phyloP scores from a whole-genome alignment of 345 rosid species.

The Populus simonii region DNA sequence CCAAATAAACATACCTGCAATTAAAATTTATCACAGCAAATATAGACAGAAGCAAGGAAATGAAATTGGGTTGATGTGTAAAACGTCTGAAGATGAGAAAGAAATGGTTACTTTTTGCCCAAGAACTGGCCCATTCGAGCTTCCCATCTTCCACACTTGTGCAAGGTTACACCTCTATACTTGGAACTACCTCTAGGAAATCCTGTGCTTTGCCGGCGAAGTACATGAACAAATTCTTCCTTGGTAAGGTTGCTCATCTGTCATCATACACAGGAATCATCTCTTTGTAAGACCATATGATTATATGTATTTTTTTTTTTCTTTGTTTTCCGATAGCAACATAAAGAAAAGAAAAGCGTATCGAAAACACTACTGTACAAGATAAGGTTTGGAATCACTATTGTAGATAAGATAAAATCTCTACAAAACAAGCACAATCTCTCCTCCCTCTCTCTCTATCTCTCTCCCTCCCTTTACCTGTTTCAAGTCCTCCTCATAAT shows the following conservation, averaged over 20 bases:
- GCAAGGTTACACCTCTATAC: slow-evolving; percentile 95
- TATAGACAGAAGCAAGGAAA: not conserved
- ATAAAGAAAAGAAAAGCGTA: slow-evolving; percentile 4
- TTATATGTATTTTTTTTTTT: not conserved
- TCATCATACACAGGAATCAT: slow-evolving; percentile 19
- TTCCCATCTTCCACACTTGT: slow-evolving; percentile 99
- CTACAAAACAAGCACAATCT: not conserved
- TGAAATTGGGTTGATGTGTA: no score
- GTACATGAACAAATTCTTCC: slow-evolving; percentile 94
- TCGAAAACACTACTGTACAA: slow-evolving; percentile 21
- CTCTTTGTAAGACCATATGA: slow-evolving; percentile 11
- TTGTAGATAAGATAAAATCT: slow-evolving; percentile 34
- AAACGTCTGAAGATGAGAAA: not conserved
- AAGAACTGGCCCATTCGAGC: slow-evolving; percentile 94
- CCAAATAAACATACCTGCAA: slow-evolving; percentile 81
- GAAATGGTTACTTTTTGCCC: slow-evolving; percentile 68
- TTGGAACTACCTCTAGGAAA: slow-evolving; percentile 95
- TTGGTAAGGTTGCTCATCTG: slow-evolving; percentile 87
- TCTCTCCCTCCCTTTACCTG: slow-evolving; percentile 49
- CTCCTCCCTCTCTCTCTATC: not conserved
- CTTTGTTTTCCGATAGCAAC: slow-evolving; percentile 7
- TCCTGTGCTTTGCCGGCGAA: slow-evolving; percentile 95
- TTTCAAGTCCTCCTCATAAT: slow-evolving; percentile 83
- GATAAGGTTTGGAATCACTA: slow-evolving; percentile 34
- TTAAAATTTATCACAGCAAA: not conserved